Conservation (phyloP, 192 early-diverging fungal species). For the Umbelopsis ramanniana region DNA sequence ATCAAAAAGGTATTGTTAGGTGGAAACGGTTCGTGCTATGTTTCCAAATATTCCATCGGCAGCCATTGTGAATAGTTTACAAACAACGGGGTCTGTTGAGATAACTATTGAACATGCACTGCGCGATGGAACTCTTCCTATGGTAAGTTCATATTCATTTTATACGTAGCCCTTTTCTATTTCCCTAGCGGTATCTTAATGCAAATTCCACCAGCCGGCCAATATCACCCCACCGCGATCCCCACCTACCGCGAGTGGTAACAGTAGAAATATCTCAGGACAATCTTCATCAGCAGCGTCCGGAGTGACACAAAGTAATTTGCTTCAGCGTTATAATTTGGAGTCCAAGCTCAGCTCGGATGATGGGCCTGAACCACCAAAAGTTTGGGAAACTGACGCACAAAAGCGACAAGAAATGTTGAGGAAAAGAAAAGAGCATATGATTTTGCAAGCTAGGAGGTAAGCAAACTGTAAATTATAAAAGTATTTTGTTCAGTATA, state of each 20-base stretch:
- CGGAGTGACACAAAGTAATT: slow-evolving; percentile 39
- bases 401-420: slow-evolving; percentile 65
- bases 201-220: not conserved
- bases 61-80: slow-evolving; percentile 75
- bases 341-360: slow-evolving; percentile 23
- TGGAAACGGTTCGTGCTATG: slow-evolving; percentile 78
- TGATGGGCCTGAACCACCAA: slow-evolving; percentile 53
- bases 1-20: slow-evolving; percentile 34
- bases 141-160: slow-evolving; percentile 48
- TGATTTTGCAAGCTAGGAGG: slow-evolving; percentile 74
- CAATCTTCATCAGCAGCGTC: slow-evolving; percentile 41
- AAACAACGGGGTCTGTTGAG: slow-evolving; percentile 82
- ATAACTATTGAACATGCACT: slow-evolving; percentile 82
- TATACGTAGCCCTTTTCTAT: not conserved
- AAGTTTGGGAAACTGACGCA: slow-evolving; percentile 64
- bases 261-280: slow-evolving; percentile 14
- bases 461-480: slow-evolving; percentile 27
- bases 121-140: slow-evolving; percentile 61
- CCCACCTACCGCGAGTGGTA: slow-evolving; percentile 16
- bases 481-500: slow-evolving; percentile 6
- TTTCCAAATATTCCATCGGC: slow-evolving; percentile 81
- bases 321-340: slow-evolving; percentile 59
- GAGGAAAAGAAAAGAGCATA: slow-evolving; percentile 67
- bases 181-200: not conserved
- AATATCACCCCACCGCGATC: slow-evolving; percentile 22